Evolutionary conservation across 306 rosid species (phyloP), one percentile per base, ranked within the genome.

Genomic region (Pyrus communis): DNA sequence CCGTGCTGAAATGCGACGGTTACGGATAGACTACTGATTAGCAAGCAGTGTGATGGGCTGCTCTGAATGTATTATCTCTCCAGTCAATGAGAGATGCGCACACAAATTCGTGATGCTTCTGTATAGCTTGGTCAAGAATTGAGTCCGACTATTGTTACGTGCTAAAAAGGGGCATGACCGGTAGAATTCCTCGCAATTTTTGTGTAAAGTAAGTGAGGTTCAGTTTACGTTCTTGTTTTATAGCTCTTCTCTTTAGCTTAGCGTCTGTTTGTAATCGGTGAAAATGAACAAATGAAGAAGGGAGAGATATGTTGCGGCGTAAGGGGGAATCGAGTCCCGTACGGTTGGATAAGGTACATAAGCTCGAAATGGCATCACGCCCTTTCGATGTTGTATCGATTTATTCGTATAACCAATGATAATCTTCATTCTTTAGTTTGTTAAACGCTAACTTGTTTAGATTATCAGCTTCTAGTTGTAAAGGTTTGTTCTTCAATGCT

Each of bases 1-100:
- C 80, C 89, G 89, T 73, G 83, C 92, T 4, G 99, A 96, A 82
- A 75, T 96, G 81, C 90, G 96, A 33, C 89, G 98, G 25, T 76
- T 95, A 62, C 88, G 91, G 30, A 80, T 95, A 27, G 97, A 95
- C 12, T 89, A 78, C 82, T 94, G 83, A 89, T 69, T 33, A 33
- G 67, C 54, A 59, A 15, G 68, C 59, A 35, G 19, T 62, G 57
- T 15, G 38, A 73, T 40, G 5, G 23, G 68, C 77, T 40, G 68
- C 55, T 40, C 10, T 59, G 25, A 25, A 73, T 59, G 15, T 38
- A 83, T 51, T 33, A 52, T 27, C 68, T 27, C 68, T 65, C 52
- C 45, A 4, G 21, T 43, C 7, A 43, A 18, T 71, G 80, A 69
- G 78, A 73, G 75, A 77, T 77, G 77, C 78, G 51, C 66, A 38